A percentile compares a stretch with the other conserved stretches of the same genome.
These are phyloP conservation scores for Boletus barrowsii DNA, from an alignment of 768 basidiomycete genomes.

Conservation along the genomic window DNA sequence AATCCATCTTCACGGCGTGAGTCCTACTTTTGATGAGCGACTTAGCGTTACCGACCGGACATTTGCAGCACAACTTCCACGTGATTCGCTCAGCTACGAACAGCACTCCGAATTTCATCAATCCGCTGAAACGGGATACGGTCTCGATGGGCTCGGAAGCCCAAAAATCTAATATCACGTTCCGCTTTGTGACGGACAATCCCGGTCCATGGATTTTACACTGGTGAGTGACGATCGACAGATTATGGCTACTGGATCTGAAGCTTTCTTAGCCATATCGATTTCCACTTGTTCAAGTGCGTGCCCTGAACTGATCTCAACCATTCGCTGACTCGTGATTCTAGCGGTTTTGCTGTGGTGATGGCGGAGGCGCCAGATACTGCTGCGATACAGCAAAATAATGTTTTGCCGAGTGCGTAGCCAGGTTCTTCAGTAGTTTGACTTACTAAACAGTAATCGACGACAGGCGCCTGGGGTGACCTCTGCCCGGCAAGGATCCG, in stretches of 20 bases:
- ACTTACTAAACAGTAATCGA: not conserved
- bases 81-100: slow-evolving; percentile 36
- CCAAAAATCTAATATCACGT: slow-evolving; percentile 43
- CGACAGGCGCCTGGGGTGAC: slow-evolving; percentile 17
- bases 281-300: slow-evolving; percentile 29
- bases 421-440: not conserved
- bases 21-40: slow-evolving; percentile 6
- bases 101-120: slow-evolving; percentile 32
- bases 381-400: slow-evolving; percentile 17
- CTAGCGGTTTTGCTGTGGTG: slow-evolving; percentile 31
- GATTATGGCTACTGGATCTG: not conserved
- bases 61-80: slow-evolving; percentile 35
- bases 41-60: not conserved
- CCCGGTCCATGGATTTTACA: slow-evolving; percentile 60
- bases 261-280: slow-evolving; percentile 26
- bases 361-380: slow-evolving; percentile 26
- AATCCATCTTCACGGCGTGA: slow-evolving; percentile 40
- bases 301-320: not conserved
- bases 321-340: slow-evolving; percentile 2
- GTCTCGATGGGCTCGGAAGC: slow-evolving; percentile 31
- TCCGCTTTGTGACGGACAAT: slow-evolving; percentile 65
- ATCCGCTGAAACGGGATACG: slow-evolving; percentile 37
- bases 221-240: slow-evolving; percentile 23
- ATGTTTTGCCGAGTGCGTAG: slow-evolving; percentile 18
- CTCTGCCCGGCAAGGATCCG: slow-evolving; percentile 19